phyloP scores from a whole-genome alignment of 2,329 filamentous ascomycete species.

The Neonectria punicea region DNA sequence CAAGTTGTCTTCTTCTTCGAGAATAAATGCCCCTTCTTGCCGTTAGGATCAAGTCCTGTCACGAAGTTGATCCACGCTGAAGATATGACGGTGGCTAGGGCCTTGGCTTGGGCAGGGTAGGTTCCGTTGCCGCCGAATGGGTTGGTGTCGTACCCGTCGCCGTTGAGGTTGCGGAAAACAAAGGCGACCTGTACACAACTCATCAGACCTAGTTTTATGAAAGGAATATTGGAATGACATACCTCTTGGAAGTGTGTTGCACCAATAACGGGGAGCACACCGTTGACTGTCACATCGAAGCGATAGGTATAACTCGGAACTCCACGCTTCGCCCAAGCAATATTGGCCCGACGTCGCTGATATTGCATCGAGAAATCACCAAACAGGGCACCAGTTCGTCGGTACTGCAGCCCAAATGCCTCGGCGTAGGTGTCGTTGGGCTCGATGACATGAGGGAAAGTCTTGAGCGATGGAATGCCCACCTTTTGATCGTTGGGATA shows the following conservation, averaged over 20 bases:
- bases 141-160: constrained; percentile 45
- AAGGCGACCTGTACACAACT: constrained; percentile 47
- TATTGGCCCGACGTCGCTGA: constrained; percentile 41
- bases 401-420: constrained; percentile 42
- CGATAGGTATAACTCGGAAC: constrained; percentile 46
- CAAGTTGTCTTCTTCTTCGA: constrained; percentile 31
- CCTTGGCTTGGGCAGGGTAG: constrained; percentile 39
- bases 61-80: constrained; percentile 48
- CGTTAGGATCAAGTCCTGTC: constrained; percentile 41
- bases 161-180: constrained; percentile 51
- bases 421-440: constrained; percentile 40
- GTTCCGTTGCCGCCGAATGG: constrained; percentile 45
- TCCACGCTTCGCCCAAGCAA: constrained; percentile 41
- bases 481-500: constrained; percentile 49
- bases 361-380: constrained; percentile 45
- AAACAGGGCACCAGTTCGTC: constrained; percentile 44
- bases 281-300: constrained; percentile 47
- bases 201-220: not conserved
- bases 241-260: constrained; percentile 53
- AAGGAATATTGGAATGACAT: rapidly evolving
- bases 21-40: constrained; percentile 14
- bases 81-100: constrained; percentile 43
- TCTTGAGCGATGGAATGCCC: constrained; percentile 48
- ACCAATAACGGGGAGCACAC: constrained; percentile 31
- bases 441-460: constrained; percentile 46